These are phyloP conservation scores for Cladosporium sp. DNA, from an alignment of 2,329 filamentous ascomycete species.

Conservation along the genomic window DNA sequence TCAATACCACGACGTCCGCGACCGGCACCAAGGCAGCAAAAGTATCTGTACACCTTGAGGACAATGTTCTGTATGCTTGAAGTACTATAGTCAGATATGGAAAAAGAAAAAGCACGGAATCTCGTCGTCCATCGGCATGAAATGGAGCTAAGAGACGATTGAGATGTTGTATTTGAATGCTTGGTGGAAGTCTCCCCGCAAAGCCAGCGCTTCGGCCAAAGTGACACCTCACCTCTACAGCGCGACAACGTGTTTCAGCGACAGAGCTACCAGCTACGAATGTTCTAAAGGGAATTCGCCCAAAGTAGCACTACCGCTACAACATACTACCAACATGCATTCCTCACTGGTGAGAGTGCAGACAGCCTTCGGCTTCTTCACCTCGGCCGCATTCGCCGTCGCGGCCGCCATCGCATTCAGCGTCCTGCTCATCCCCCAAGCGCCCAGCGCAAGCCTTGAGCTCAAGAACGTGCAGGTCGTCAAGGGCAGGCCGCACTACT, in stretches of 20 bases:
- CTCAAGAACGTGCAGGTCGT: constrained; percentile 83
- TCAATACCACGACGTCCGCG: not conserved
- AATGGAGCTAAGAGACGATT: not conserved
- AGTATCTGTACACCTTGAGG: not conserved
- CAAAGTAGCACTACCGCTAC: constrained; percentile 10
- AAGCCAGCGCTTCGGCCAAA: not conserved
- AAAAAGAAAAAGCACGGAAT: no score
- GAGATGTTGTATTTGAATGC: not conserved
- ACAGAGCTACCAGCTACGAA: constrained; percentile 10
- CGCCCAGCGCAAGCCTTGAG: constrained; percentile 65
- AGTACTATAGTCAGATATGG: no score
- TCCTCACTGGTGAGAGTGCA: constrained; percentile 82
- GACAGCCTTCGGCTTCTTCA: constrained; percentile 97
- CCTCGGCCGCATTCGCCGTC: constrained; percentile 82
- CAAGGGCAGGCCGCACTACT: constrained; percentile 93
- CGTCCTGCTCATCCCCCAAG: constrained; percentile 70
- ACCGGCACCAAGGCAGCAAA: not conserved
- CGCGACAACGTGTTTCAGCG: not conserved
- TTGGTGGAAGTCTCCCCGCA: not conserved
- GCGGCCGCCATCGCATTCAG: constrained; percentile 79
- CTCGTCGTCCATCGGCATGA: not conserved
- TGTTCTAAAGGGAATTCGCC: not conserved
- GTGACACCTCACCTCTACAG: constrained; percentile 13
- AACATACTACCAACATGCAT: constrained; percentile 66
- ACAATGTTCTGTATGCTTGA: not conserved